Evolutionary conservation across 1,284 basidiomycete genomes (phyloP).

Genomic region (Ceratobasidium sp.): DNA sequence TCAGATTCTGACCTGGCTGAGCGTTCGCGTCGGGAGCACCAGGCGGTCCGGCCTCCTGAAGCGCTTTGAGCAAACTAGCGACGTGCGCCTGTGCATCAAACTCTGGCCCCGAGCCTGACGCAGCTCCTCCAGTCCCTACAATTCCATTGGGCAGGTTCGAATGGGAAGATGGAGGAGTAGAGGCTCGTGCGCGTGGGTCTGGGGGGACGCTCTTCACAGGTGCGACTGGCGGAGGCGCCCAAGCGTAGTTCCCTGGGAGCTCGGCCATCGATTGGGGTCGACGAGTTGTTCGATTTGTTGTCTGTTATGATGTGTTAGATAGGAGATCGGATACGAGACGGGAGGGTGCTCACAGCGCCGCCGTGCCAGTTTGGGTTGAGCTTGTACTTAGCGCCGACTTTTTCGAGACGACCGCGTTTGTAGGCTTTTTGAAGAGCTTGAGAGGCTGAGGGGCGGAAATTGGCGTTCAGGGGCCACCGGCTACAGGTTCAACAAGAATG

Average conservation of each 20-base stretch:
- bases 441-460: constrained; percentile 83
- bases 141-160: not conserved
- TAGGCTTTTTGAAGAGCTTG: constrained; percentile 84
- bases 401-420: constrained; percentile 78
- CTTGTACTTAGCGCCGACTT: constrained; percentile 72
- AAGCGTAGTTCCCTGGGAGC: constrained; percentile 36
- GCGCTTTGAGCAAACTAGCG: constrained; percentile 25
- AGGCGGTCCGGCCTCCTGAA: constrained; percentile 19
- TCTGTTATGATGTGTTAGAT: not conserved
- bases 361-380: constrained; percentile 79
- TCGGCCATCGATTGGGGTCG: constrained; percentile 40
- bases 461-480: constrained; percentile 82
- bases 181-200: constrained; percentile 29
- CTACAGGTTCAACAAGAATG: too few relatives aligned
- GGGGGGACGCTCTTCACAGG: constrained; percentile 34
- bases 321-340: not conserved
- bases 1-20: not conserved
- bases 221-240: constrained; percentile 37
- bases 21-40: not conserved
- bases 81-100: constrained; percentile 37
- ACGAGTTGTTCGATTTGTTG: constrained; percentile 37
- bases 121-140: not conserved
- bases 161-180: not conserved
- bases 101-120: constrained; percentile 9
- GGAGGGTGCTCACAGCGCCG: constrained; percentile 67